Evolutionary conservation across 164 flowering plant genomes (phyloP), one percentile per base, ranked within the genome.

Genomic region (Umbellularia californica): DNA sequence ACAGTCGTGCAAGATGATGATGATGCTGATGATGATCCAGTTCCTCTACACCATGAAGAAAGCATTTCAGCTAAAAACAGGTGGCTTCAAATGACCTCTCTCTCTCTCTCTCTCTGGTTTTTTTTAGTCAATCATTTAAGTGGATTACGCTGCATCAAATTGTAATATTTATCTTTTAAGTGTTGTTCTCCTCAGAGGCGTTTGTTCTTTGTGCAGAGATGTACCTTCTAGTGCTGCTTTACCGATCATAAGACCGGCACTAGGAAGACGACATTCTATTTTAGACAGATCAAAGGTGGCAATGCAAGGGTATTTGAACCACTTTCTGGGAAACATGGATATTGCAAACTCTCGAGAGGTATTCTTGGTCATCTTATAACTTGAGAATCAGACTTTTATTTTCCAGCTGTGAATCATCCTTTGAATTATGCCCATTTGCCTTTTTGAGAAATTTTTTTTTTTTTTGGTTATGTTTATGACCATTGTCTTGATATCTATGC

Each of bases 151-250:
- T 28, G 75, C 75, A 20, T 72, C 68, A 30, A 30, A 1, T 2
- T 1, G 2, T 73, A 81, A n/a, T 23, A n/a, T 63, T 23, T 63
- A 5, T 22, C 25, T 22, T 63, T 19, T 23, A 63, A 63, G 23
- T 10, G 23, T 63, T 63, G 35, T 65, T 23, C 13, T 65, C 25
- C 15, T 65, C 11, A 25, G 68, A 25, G 66, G 28, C 70, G 71
- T 78, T 72, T 77, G 3, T 76, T 77, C 22, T 69, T 58, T 82
- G 79, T 85, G 78, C 91, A 96, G 99, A 86, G 92, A 96, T 88
- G 97, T 96, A 78, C 99, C 99, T 33, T 94, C 99, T 17, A 96
- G 88, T 80, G 99, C 99, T 58, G 99, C 97, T 69, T 81, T 96
- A 77, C 95, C 98, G 23, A 84, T 96, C 63, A 96, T 96, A 70